A percentile compares a stretch with the other conserved stretches of the same genome.
These are phyloP conservation scores for Zymoseptoria tritici DNA, from an alignment of 2,329 filamentous ascomycete genomes.

Conservation along the genomic window DNA sequence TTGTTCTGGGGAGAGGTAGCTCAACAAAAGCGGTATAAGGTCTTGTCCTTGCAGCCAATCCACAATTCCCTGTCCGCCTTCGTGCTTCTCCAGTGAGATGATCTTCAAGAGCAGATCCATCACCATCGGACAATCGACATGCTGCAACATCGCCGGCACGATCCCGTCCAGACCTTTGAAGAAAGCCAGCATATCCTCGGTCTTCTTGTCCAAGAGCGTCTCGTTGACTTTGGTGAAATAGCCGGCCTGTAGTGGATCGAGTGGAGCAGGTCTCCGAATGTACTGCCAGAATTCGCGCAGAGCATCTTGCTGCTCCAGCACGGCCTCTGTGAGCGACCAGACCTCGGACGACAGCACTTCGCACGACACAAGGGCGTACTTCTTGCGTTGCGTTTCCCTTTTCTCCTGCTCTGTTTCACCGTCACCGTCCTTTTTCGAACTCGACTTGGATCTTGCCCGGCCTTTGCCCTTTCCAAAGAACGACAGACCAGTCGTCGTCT, in stretches of 20 bases:
- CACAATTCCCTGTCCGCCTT: constrained; percentile 85
- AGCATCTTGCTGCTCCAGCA: constrained; percentile 75
- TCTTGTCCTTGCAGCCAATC: constrained; percentile 93
- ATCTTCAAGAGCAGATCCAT: constrained; percentile 98
- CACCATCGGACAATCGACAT: constrained; percentile 95
- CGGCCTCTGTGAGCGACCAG: constrained; percentile 89
- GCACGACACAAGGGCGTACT: constrained; percentile 87
- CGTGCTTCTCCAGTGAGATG: constrained; percentile 87
- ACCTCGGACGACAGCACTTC: constrained; percentile 93
- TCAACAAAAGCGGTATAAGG: constrained; percentile 77
- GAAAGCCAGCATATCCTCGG: constrained; percentile 89
- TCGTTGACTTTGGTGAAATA: constrained; percentile 99
- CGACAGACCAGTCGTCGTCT: constrained; percentile 30
- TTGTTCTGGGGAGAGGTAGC: constrained; percentile 77
- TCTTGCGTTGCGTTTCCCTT: constrained; percentile 81
- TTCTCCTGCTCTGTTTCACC: constrained; percentile 55
- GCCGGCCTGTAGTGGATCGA: constrained; percentile 88
- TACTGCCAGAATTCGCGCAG: constrained; percentile 88
- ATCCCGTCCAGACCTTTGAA: constrained; percentile 77
- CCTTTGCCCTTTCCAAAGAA: constrained; percentile 42
- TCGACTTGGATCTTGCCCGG: constrained; percentile 38
- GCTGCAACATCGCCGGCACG: constrained; percentile 76
- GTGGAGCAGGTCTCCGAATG: constrained; percentile 69
- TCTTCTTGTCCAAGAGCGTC: constrained; percentile 94
- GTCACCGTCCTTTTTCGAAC: constrained; percentile 32